These are phyloP conservation scores for Cutaneotrichosporon spelunceum DNA, from an alignment of 1,284 basidiomycete species.

Conservation along the genomic window DNA sequence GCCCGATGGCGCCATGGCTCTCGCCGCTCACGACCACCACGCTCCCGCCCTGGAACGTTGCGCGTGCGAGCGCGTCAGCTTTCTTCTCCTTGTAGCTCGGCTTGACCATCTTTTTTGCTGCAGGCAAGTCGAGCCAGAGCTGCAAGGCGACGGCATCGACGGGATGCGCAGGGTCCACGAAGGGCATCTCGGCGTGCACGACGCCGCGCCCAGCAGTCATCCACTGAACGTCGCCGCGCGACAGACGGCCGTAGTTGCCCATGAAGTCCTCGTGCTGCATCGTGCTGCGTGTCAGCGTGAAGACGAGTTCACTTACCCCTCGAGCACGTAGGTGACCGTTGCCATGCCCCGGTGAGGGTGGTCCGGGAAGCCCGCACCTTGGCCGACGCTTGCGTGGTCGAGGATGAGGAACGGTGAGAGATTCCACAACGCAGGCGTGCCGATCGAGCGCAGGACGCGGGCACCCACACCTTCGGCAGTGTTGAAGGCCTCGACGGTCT, in stretches of 20 bases:
- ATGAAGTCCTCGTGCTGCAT: conserved; percentile 84
- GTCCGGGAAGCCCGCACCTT: conserved; percentile 56
- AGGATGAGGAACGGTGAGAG: conserved; percentile 84
- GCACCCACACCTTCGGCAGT: conserved; percentile 86
- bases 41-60: conserved; percentile 68
- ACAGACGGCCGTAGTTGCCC: conserved; percentile 75
- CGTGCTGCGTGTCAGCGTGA: conserved; percentile 11
- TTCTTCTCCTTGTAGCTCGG: conserved; percentile 57
- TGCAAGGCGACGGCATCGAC: conserved; percentile 65
- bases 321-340: conserved; percentile 75
- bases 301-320: neutral
- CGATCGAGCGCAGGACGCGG: conserved; percentile 83
- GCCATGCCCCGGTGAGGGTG: conserved; percentile 86
- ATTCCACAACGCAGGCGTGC: conserved; percentile 69
- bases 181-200: conserved; percentile 85
- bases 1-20: conserved; percentile 76
- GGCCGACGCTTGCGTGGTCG: conserved; percentile 48
- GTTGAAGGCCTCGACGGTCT: conserved; percentile 72
- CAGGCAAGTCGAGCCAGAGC: conserved; percentile 90
- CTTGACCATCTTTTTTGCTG: conserved; percentile 74
- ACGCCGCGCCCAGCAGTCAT: conserved; percentile 73
- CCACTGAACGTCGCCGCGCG: conserved; percentile 86
- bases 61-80: conserved; percentile 55
- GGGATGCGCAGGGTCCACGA: conserved; percentile 58
- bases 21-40: conserved; percentile 86